Evolutionary conservation across 2,329 filamentous ascomycete species (phyloP).

Genomic region (Colletotrichum agaves): DNA sequence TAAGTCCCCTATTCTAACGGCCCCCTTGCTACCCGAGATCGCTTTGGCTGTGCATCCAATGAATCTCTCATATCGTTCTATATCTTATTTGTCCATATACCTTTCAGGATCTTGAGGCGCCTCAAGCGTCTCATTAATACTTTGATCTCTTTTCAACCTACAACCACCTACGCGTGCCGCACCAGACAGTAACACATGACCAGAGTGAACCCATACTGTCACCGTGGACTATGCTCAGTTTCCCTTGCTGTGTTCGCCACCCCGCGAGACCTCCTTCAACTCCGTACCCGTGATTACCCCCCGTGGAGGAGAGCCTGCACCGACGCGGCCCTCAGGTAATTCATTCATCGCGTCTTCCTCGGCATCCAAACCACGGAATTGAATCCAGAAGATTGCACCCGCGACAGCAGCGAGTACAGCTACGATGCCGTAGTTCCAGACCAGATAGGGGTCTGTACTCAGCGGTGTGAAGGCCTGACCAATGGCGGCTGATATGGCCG

Average conservation of each 20-base stretch:
- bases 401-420: conserved; percentile 72
- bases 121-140: too few species aligned
- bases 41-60: too few species aligned
- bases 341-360: conserved; percentile 76
- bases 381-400: conserved; percentile 75
- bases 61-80: too few species aligned
- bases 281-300: not conserved
- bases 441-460: conserved; percentile 69
- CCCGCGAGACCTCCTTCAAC: not conserved
- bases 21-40: too few species aligned
- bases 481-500: conserved; percentile 74
- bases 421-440: conserved; percentile 79
- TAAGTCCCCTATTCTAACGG: too few species aligned
- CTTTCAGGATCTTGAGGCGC: too few species aligned
- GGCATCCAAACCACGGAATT: conserved; percentile 69
- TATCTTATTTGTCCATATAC: too few species aligned
- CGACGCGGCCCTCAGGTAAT: conserved; percentile 50
- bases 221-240: not conserved
- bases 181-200: not conserved
- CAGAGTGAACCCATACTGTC: not conserved
- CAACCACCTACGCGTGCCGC: too few species aligned
- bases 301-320: not conserved
- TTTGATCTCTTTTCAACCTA: too few species aligned
- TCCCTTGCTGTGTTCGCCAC: not conserved
- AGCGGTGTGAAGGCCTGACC: conserved; percentile 65